A percentile compares a stretch with the other conserved stretches of the same genome.
Conservation (phyloP, 192 early-diverging fungal species). For the Backusella circina region DNA sequence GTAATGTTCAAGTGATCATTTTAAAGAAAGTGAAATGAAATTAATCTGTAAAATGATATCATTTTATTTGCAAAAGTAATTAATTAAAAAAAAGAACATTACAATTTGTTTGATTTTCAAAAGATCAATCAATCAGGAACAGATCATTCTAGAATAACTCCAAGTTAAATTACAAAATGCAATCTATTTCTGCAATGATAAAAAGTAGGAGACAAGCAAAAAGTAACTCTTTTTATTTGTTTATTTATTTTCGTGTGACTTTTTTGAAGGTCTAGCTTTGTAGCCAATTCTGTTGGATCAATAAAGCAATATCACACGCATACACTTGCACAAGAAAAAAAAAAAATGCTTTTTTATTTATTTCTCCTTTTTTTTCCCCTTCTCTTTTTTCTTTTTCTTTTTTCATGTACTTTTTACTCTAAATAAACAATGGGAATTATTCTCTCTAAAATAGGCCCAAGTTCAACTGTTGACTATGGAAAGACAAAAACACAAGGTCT, state of each 20-base stretch:
- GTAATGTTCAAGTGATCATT: too few species aligned
- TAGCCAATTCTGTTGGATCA: neutral
- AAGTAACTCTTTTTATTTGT: too few species aligned
- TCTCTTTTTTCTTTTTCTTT: neutral
- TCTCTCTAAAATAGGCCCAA: neutral
- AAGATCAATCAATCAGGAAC: too few species aligned
- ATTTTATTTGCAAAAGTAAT: too few species aligned
- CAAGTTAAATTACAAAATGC: too few species aligned
- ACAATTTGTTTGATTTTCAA: too few species aligned
- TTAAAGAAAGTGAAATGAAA: too few species aligned
- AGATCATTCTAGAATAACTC: too few species aligned
- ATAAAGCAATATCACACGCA: neutral
- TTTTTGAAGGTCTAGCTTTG: neutral
- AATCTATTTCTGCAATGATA: too few species aligned
- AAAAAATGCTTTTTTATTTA: neutral
- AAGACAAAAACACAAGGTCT: conserved; percentile 22
- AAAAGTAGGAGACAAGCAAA: neutral
- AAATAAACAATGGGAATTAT: neutral
- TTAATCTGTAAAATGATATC: too few species aligned
- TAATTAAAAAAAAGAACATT: too few species aligned
- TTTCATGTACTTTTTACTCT: neutral
- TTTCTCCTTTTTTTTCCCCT: neutral
- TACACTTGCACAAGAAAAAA: neutral
- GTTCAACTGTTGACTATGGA: conserved; percentile 6
- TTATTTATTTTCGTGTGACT: neutral